Base-by-base conservation (phyloP, 2,329 filamentous ascomycete species). In the Huntiella decipiens region DNA sequence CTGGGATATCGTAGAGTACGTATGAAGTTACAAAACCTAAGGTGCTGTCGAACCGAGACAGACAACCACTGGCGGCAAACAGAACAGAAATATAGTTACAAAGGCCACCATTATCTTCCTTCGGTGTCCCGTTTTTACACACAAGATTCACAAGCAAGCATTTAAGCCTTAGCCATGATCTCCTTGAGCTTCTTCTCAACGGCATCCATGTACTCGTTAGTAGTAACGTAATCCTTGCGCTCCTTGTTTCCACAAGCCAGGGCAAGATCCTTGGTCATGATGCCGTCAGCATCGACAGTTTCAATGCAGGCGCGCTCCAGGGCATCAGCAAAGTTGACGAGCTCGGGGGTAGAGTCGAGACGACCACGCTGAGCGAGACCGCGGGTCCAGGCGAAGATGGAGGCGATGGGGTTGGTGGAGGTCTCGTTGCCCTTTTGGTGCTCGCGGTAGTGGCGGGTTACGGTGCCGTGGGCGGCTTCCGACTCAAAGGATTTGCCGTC, bases 221-320 rank as follows among this genome's bases (percentile, higher is more conserved):
- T 96, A 45, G 86, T 95, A 55, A 93, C 91, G 66, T 87, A 96
- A 59, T 84, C 79, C 56, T 75, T 75, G 54, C 83, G 75, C 51
- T 74, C 79, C 56, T 80, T 86, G 72, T 87, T 87, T 57, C 91
- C 91, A 61, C 83, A 91, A 42, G 87, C 82, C 50, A 96, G 74
- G n/a, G 91, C 91, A 56, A 98, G 67, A 65, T 98, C 91, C 77
- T 98, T 98, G 63, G 91, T 98, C 91, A 96, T 98, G 68, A 96
- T 82, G 52, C 83, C 83, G 60, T 96, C 88, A 49, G 82, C 64
- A 61, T 96, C 83, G 54, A 98, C 91, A 19, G 88, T 88, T 63
- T 96, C 86, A 50, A 95, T 71, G 63, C 91, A 95, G 34, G 91
- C 91, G 63, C 82, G 73, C 73, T 98, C 91, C 46, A 98, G 74